These are phyloP conservation scores for Metrosideros polymorpha DNA, from an alignment of 441 rosid genomes.

Conservation along the genomic window DNA sequence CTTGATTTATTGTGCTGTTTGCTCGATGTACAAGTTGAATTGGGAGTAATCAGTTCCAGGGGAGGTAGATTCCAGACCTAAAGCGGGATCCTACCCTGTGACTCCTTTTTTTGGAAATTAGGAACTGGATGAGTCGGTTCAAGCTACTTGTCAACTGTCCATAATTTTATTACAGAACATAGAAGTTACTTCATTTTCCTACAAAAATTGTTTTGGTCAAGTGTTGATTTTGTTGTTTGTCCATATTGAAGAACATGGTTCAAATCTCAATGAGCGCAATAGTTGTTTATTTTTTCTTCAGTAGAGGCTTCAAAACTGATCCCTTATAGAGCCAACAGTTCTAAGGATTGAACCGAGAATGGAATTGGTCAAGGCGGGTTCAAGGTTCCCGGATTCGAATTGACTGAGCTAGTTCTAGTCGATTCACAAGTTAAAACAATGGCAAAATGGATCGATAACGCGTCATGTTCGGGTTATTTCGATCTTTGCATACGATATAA, in stretches of 20 bases:
- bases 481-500: not conserved
- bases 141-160: not conserved
- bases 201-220: not conserved
- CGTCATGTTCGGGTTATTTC: not conserved
- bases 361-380: not conserved
- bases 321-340: too few species aligned
- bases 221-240: not conserved
- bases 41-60: not conserved
- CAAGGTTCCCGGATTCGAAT: not conserved
- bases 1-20: not conserved
- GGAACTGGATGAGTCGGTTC: not conserved
- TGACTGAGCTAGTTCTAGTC: not conserved
- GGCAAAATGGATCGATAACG: not conserved
- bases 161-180: not conserved
- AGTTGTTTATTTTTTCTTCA: too few species aligned
- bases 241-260: not conserved
- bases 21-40: not conserved
- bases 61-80: constrained; percentile 4
- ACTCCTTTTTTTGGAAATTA: not conserved
- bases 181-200: not conserved
- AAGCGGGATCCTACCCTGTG: not conserved
- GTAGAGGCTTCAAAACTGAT: not conserved
- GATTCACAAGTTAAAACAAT: not conserved
- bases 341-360: not conserved
- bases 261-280: not conserved